Conservation (phyloP, 306 rosid species). For the Albizia julibrissin region DNA sequence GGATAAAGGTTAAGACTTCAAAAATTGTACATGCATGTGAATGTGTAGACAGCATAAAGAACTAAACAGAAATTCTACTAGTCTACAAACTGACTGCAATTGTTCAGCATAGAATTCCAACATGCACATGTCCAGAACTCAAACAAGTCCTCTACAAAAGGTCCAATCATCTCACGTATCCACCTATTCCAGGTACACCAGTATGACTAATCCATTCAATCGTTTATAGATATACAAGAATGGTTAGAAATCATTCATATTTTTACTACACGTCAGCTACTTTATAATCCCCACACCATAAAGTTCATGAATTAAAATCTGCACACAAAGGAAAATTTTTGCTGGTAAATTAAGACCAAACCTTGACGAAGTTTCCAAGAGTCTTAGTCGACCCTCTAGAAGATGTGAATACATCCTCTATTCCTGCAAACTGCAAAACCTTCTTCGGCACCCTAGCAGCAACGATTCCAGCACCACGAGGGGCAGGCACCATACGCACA, state of each 20-base stretch:
- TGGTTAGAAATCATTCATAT: neutral
- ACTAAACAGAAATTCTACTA: neutral
- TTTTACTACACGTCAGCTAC: neutral
- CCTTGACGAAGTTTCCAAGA: constrained; percentile 73
- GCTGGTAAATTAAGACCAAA: neutral
- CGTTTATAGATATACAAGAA: neutral
- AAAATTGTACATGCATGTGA: neutral
- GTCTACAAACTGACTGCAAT: neutral
- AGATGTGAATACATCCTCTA: constrained; percentile 63
- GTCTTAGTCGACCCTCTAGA: constrained; percentile 74
- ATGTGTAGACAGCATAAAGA: neutral
- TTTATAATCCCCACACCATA: neutral
- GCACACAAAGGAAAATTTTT: neutral
- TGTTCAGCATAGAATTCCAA: neutral
- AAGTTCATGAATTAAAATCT: neutral
- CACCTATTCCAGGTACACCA: neutral
- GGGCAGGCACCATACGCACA: constrained; percentile 67
- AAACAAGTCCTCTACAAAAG: neutral
- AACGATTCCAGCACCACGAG: constrained; percentile 67
- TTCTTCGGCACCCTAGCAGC: constrained; percentile 76
- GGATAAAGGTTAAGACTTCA: neutral
- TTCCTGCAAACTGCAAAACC: constrained; percentile 72
- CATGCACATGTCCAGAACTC: neutral
- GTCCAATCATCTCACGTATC: neutral
- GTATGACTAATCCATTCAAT: neutral